phyloP scores from a whole-genome alignment of 495 filamentous ascomycete species.

The Talaromyces nanjingensis region DNA sequence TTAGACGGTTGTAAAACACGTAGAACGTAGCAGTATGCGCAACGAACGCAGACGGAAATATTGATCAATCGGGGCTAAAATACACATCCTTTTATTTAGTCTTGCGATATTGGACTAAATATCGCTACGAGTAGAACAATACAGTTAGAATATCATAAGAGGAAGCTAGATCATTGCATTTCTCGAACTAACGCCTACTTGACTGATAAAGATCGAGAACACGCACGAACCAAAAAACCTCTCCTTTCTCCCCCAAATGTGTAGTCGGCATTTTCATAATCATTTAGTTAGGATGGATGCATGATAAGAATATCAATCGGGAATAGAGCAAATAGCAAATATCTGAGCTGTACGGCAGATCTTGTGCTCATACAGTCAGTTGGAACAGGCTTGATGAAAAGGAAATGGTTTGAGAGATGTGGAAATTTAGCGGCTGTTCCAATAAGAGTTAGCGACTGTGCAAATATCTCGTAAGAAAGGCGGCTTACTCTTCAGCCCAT shows the following conservation, averaged over 20 bases:
- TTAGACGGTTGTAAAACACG: background rate
- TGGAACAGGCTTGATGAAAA: constrained; percentile 9
- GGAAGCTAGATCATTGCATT: background rate
- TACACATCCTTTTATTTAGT: no score
- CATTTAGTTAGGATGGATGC: background rate
- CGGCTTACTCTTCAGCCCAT: constrained; percentile 62
- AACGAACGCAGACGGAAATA: background rate
- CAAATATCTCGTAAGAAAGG: constrained; percentile 9
- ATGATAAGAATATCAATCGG: background rate
- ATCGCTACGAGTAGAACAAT: background rate
- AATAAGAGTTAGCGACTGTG: background rate
- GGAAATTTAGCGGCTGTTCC: constrained; percentile 29
- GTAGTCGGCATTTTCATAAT: background rate
- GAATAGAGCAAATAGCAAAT: background rate
- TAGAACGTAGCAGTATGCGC: background rate
- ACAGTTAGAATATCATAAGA: no score
- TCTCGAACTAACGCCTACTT: background rate
- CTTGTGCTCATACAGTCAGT: background rate
- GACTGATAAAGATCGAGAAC: background rate
- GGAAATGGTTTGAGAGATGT: background rate
- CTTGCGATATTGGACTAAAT: background rate
- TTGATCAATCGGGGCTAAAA: no score
- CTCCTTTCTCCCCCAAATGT: background rate
- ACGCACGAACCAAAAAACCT: background rate
- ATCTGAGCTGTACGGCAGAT: background rate